Percentiles rank a stretch among this genome's conserved stretches.
phyloP scores from a whole-genome alignment of 2,329 filamentous ascomycete species.

The Ophiostoma sp. region DNA sequence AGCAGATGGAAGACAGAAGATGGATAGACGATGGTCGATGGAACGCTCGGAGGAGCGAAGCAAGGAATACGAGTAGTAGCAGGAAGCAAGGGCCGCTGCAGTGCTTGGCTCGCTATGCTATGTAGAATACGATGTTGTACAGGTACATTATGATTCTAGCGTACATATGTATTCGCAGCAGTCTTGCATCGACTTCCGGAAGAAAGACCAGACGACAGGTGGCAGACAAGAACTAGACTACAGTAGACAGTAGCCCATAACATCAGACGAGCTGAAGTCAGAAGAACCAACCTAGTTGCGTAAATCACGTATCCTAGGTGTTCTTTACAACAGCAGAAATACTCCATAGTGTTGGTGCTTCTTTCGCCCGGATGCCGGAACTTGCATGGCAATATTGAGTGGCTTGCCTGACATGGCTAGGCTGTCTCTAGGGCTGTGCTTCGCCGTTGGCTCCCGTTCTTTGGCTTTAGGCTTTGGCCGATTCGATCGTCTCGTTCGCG shows the following conservation, averaged over 20 bases:
- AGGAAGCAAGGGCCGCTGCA: neutral
- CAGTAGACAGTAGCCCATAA: too few relatives aligned
- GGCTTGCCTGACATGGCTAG: neutral
- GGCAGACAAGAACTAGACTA: too few relatives aligned
- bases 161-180: neutral
- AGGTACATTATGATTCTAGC: neutral
- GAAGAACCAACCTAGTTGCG: too few relatives aligned
- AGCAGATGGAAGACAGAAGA: too few relatives aligned
- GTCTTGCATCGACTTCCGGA: neutral
- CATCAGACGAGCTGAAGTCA: too few relatives aligned
- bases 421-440: neutral
- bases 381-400: conserved; percentile 1
- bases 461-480: neutral
- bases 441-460: neutral
- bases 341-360: neutral
- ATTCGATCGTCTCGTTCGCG: too few relatives aligned
- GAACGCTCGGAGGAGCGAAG: neutral
- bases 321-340: conserved; percentile 6
- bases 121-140: too few relatives aligned
- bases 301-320: too few relatives aligned
- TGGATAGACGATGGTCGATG: too few relatives aligned
- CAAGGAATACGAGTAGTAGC: neutral
- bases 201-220: too few relatives aligned
- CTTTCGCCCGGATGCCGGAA: neutral
- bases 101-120: too few relatives aligned